phyloP scores from a whole-genome alignment of 2,329 filamentous ascomycete species.

The Trichoderma sp. region DNA sequence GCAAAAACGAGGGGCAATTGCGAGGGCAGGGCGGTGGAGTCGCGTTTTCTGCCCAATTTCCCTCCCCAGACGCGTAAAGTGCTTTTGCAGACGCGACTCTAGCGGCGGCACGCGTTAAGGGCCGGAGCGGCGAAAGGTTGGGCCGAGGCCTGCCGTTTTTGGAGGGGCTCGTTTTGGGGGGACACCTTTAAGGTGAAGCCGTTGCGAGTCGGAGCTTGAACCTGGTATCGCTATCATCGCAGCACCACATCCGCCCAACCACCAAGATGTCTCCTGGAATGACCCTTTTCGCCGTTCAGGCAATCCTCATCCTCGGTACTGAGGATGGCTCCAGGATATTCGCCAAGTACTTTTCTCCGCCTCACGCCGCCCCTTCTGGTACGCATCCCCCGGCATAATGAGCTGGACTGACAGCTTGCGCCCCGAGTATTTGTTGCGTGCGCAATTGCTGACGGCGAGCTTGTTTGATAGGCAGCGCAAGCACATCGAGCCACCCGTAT shows the following conservation, averaged over 20 bases:
- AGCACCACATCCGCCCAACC: conserved; percentile 3
- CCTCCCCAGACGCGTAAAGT: conserved; percentile 41
- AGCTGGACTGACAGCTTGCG: not conserved
- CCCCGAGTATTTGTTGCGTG: conserved; percentile 19
- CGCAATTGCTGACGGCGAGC: conserved; percentile 36
- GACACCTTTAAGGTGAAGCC: conserved; percentile 21
- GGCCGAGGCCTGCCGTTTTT: conserved; percentile 30
- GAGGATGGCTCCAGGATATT: conserved; percentile 91
- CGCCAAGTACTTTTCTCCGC: conserved; percentile 83
- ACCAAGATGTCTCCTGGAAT: conserved; percentile 67
- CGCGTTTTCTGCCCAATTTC: conserved; percentile 27
- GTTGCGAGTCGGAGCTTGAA: not conserved
- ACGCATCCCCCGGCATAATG: conserved; percentile 12
- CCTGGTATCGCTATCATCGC: conserved; percentile 15
- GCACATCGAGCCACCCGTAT: conserved; percentile 70
- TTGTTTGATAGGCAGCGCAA: conserved; percentile 34
- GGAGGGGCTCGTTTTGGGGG: conserved; percentile 27
- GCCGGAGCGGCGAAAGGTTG: conserved; percentile 34
- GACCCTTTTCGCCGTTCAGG: conserved; percentile 73
- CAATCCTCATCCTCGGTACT: conserved; percentile 73
- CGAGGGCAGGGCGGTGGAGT: conserved; percentile 19
- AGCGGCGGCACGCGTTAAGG: conserved; percentile 24
- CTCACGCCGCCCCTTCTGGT: conserved; percentile 45
- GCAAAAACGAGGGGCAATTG: conserved; percentile 26
- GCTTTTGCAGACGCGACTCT: conserved; percentile 27